Base-by-base conservation (phyloP, 768 basidiomycete species). In the Suillus spraguei region DNA sequence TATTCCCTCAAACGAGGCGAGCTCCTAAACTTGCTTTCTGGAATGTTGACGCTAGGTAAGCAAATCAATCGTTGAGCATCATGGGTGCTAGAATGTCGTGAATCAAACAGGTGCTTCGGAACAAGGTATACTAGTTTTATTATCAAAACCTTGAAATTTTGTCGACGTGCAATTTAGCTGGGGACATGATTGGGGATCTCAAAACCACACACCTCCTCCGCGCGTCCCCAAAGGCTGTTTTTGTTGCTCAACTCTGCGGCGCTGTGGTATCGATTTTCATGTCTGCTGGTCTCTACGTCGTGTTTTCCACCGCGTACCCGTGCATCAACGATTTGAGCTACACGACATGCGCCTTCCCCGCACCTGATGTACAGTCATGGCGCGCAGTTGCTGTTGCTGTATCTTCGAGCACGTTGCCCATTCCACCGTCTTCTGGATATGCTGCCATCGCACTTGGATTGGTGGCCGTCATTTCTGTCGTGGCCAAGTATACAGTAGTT, bases 121-220 rank as follows among this genome's bases (percentile, higher is more conserved):
- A 47, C 62, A 63, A 61, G 62, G 62, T 63, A 61, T 38, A 1
- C 8, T 5, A 35, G 6, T 47, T 44, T 63, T 47, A 13, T 63
- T 20, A 35, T 35, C 13, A 11, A 60, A 46, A 28, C 8, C 3
- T 13, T 17, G 33, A 11, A 59, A 17, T n/a, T 59, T 22, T 39
- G 17, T 59, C 10, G 52, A 58, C 20, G 24, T n/a, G 33, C 33
- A 6, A 35, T 39, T 44, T 17, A 63, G 78, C 84, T n/a, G 68
- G 79, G 20, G 86, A 88, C 70, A 86, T 87, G 86, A 83, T 81
- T 35, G 85, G 85, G 61, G 86, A 87, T 71, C 70, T 87, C 66
- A 87, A 87, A 75, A 87, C 86, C 11, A 85, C 85, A 61, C 86
- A 86, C 68, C 83, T 88, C 62, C 80, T 87, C 63, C 77, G 86